Base-by-base conservation (phyloP, 768 basidiomycete species). In the Amyloporia xantha region DNA sequence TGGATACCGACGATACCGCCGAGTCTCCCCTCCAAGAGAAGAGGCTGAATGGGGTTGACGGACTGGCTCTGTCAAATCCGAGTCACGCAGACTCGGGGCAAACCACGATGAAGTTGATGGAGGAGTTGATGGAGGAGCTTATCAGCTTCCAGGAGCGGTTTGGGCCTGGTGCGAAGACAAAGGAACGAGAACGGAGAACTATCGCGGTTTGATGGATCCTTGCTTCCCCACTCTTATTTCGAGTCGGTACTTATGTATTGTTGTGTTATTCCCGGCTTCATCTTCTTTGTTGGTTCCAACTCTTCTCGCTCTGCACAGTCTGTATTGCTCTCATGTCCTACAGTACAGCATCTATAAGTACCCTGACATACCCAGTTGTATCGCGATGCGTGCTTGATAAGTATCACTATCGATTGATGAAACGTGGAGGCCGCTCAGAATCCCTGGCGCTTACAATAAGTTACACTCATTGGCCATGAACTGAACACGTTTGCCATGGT, bases 131-230 rank as follows among this genome's bases (percentile, higher is more conserved):
- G 83, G 79, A 88, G 60, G 91, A 94, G 64, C 68, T 94, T 21
- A 90, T 93, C 54, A 73, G 69, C 33, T 94, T 95, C 62, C 92
- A 94, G 68, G 91, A 94, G 63, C 76, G 80, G 48, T 93, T 88
- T 68, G 86, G 86, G n/a, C 74, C 74, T 5, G 72, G 75, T 26
- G 62, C 69, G 41, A 77, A 72, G 63, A 64, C 54, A 39, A 70
- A 64, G 53, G 68, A 69, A 37, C 59, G 68, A 38, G 64, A 65
- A 39, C 66, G 67, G 48, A 58, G 64, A 51, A 59, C 58, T 23
- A 58, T 55, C 36, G 50, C 60, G 27, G 60, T 62, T 53, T 67
- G 61, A 64, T 33, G 21, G 43, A 15, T n/a, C n/a, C 25, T 26
- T 25, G 15, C 15, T 44, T 21, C 25, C 25, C n/a, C n/a, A n/a